These are phyloP conservation scores for Mycocentrospora acerina DNA, from an alignment of 2,329 filamentous ascomycete species.

Conservation along the genomic window DNA sequence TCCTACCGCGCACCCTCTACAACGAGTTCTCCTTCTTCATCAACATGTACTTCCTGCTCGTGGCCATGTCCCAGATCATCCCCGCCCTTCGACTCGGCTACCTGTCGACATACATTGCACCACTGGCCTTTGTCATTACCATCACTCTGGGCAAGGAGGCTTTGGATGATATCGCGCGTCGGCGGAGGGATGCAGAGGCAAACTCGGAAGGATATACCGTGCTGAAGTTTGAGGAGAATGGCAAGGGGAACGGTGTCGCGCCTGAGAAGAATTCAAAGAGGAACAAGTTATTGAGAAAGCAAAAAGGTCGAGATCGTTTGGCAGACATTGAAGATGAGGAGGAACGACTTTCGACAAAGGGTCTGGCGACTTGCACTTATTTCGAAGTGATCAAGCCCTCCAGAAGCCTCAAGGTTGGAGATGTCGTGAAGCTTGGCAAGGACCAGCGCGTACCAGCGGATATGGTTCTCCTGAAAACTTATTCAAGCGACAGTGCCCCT, in stretches of 20 bases:
- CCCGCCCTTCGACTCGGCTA: slow-evolving; percentile 89
- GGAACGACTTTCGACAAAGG: slow-evolving; percentile 44
- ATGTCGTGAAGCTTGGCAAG: slow-evolving; percentile 89
- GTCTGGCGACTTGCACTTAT: slow-evolving; percentile 51
- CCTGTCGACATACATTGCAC: slow-evolving; percentile 89
- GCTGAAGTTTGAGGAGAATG: slow-evolving; percentile 67
- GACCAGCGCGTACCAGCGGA: slow-evolving; percentile 93
- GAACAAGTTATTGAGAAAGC: slow-evolving; percentile 37
- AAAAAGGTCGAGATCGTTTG: slow-evolving; percentile 48
- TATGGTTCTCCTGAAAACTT: slow-evolving; percentile 87
- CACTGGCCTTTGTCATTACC: slow-evolving; percentile 83
- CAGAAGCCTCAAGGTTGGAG: slow-evolving; percentile 86
- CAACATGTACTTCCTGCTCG: slow-evolving; percentile 97
- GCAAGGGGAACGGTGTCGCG: slow-evolving; percentile 35
- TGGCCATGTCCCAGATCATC: slow-evolving; percentile 91
- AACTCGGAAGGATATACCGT: slow-evolving; percentile 89
- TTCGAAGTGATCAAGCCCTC: slow-evolving; percentile 78
- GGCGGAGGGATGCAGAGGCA: slow-evolving; percentile 86
- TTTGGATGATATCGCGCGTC: slow-evolving; percentile 83
- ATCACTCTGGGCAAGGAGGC: slow-evolving; percentile 97
- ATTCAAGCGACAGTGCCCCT: slow-evolving; percentile 43
- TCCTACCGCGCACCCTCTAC: slow-evolving; percentile 90
- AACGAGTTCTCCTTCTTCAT: slow-evolving; percentile 99
- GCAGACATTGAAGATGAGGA: slow-evolving; percentile 73
- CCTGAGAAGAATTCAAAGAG: slow-evolving; percentile 28